Evolutionary conservation across 2,329 filamentous ascomycete genomes (phyloP).

Genomic region (Fusarium liriodendri): DNA sequence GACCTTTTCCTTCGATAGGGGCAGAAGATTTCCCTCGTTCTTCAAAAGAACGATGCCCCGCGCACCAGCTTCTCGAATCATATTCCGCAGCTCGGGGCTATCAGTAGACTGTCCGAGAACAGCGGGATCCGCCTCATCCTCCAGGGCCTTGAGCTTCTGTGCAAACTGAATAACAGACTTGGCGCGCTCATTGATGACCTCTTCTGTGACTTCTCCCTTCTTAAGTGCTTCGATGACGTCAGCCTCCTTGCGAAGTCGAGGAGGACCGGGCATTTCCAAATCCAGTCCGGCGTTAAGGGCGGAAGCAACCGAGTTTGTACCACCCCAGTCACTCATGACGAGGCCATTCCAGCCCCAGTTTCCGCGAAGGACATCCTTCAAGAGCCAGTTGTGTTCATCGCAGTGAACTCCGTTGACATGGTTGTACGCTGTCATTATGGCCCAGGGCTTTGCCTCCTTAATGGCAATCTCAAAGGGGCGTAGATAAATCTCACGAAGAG

Average conservation of each 20-base stretch:
- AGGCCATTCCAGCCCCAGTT: slow-evolving; percentile 59
- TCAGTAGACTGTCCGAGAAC: slow-evolving; percentile 10
- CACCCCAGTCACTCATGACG: slow-evolving; percentile 61
- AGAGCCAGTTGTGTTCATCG: slow-evolving; percentile 53
- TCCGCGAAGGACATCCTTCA: slow-evolving; percentile 53
- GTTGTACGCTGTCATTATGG: slow-evolving; percentile 61
- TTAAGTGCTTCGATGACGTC: slow-evolving; percentile 40
- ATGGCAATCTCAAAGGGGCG: slow-evolving; percentile 59
- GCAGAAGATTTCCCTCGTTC: slow-evolving; percentile 67
- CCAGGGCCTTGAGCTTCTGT: slow-evolving; percentile 35
- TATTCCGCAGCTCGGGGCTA: slow-evolving; percentile 39
- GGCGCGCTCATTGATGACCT: slow-evolving; percentile 43
- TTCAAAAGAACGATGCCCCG: slow-evolving; percentile 73
- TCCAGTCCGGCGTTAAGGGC: slow-evolving; percentile 47
- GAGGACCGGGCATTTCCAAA: slow-evolving; percentile 52
- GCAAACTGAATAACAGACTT: slow-evolving; percentile 47
- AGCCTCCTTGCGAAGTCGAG: slow-evolving; percentile 40
- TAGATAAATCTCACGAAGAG: slow-evolving; percentile 55
- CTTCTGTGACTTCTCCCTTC: slow-evolving; percentile 32
- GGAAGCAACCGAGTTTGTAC: slow-evolving; percentile 48
- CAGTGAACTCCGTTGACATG: slow-evolving; percentile 58
- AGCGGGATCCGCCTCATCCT: slow-evolving; percentile 15
- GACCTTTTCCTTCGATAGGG: slow-evolving; percentile 50
- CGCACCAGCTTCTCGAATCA: slow-evolving; percentile 41
- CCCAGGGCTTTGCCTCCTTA: slow-evolving; percentile 54